phyloP scores from a whole-genome alignment of 805 yeast genomes.

The Yarrowia osloensis region DNA sequence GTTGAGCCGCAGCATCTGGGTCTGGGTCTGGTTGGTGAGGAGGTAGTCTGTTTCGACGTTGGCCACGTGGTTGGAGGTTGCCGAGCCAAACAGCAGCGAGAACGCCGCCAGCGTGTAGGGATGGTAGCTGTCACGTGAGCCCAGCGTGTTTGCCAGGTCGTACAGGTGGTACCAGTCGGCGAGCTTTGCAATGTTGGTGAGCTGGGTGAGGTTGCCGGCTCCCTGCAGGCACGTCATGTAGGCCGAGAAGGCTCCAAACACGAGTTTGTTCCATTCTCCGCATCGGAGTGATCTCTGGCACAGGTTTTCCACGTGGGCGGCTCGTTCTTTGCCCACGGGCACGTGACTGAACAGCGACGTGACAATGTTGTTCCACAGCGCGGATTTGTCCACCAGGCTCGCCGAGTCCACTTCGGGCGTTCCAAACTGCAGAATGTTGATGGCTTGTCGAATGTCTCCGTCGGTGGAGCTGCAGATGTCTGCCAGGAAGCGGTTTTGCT shows the following conservation, averaged over 20 bases:
- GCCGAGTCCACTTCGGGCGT: background rate
- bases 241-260: conserved; percentile 11
- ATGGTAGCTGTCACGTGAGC: background rate
- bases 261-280: conserved; percentile 26
- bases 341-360: background rate
- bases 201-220: background rate
- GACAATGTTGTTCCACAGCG: conserved; percentile 12
- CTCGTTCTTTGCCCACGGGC: background rate
- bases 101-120: background rate
- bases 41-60: background rate
- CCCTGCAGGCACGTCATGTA: background rate
- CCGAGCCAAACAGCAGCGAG: background rate
- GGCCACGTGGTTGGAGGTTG: background rate
- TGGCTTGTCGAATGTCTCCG: conserved; percentile 82
- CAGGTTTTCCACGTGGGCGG: background rate
- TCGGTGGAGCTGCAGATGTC: conserved; percentile 71
- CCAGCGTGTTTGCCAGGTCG: background rate
- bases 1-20: background rate
- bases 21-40: background rate
- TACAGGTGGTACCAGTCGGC: conserved; percentile 2
- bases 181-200: background rate
- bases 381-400: background rate
- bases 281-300: background rate
- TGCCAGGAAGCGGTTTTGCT: conserved; percentile 46
- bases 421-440: conserved; percentile 75